Evolutionary conservation across 805 yeast genomes (phyloP).

Genomic region (Kodamaea hsintzibuensis): DNA sequence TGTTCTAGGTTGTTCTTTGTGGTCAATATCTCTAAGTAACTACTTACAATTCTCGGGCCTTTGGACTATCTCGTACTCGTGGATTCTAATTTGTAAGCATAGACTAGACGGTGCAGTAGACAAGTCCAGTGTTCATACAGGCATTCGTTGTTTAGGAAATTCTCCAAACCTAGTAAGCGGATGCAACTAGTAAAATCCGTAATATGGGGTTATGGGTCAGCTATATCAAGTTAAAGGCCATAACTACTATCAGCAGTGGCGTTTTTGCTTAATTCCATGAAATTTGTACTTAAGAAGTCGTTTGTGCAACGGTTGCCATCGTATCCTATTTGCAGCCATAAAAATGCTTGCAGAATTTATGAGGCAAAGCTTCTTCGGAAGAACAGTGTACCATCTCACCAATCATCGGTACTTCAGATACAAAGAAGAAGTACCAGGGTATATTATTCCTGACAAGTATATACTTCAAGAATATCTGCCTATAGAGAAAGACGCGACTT

Average conservation of each 20-base stretch:
- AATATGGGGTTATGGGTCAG: background rate
- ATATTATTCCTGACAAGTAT: slow-evolving; percentile 34
- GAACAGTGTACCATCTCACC: slow-evolving; percentile 26
- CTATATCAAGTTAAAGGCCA: background rate
- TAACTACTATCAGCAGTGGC: background rate
- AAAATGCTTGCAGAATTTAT: slow-evolving; percentile 13
- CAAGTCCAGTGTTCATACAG: background rate
- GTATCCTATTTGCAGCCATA: background rate
- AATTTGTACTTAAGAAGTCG: background rate
- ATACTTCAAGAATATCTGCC: slow-evolving; percentile 6
- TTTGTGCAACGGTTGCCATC: background rate
- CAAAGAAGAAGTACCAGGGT: slow-evolving; percentile 30
- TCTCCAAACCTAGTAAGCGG: background rate
- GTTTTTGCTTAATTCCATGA: background rate
- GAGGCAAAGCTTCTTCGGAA: slow-evolving; percentile 27
- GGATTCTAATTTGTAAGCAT: background rate
- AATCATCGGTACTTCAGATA: slow-evolving; percentile 21
- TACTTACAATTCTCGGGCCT: no score
- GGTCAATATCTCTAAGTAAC: no score
- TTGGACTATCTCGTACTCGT: no score
- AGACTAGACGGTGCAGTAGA: background rate
- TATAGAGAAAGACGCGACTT: background rate
- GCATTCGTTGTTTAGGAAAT: background rate
- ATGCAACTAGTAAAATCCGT: background rate
- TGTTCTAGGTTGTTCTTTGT: no score